Percentiles rank a stretch among this genome's conserved stretches.
These are phyloP conservation scores for Davidsoniella neocaledoniae DNA, from an alignment of 2,329 filamentous ascomycete genomes.

Conservation along the genomic window DNA sequence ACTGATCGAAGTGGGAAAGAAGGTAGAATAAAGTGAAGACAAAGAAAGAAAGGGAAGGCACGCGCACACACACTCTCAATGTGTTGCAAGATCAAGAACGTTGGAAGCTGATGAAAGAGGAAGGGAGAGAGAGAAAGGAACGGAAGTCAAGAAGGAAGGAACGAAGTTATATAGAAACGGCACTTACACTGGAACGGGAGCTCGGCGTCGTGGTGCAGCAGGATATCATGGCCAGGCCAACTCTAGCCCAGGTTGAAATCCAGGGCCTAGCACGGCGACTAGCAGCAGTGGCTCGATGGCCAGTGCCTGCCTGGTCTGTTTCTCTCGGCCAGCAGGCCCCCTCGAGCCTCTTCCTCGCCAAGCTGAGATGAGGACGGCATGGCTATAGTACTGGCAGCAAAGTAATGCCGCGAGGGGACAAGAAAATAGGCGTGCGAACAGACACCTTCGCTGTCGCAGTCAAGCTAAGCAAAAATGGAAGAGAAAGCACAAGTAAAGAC, in stretches of 20 bases:
- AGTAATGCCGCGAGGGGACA: not conserved
- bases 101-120: conserved; percentile 7
- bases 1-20: conserved; percentile 1
- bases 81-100: conserved; percentile 13
- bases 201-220: not conserved
- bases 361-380: not conserved
- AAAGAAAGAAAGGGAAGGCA: conserved; percentile 2
- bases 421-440: not conserved
- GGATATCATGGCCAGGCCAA: not conserved
- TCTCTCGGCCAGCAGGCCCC: not conserved
- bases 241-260: not conserved
- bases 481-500: not conserved
- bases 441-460: not conserved
- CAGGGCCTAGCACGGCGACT: not conserved
- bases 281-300: not conserved
- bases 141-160: conserved; percentile 1
- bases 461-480: not conserved
- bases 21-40: not conserved
- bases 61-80: conserved; percentile 12
- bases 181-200: conserved; percentile 6
- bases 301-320: not conserved
- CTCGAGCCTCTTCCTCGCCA: conserved; percentile 7
- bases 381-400: not conserved
- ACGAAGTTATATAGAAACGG: conserved; percentile 5
- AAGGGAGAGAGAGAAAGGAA: conserved; percentile 9